A percentile compares a stretch with the other conserved stretches of the same genome.
phyloP scores from a whole-genome alignment of 169 alveolate species.

The Plasmodium gonderi region DNA sequence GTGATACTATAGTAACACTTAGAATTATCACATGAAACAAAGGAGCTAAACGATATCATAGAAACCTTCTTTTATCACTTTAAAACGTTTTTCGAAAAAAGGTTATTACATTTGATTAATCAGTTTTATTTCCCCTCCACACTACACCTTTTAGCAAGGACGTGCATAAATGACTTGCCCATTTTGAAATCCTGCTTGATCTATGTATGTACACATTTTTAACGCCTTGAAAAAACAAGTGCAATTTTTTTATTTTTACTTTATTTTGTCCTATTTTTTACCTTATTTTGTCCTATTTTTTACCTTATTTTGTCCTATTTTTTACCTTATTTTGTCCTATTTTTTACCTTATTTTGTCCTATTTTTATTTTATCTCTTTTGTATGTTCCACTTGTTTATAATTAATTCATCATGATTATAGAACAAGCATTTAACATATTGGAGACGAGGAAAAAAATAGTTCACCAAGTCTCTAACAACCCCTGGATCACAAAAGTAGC shows the following conservation, averaged over 20 bases:
- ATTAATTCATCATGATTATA: background rate
- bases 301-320: no score
- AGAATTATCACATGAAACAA: background rate
- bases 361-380: background rate
- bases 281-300: background rate
- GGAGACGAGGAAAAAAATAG: background rate
- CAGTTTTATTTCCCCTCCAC: background rate
- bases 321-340: no score
- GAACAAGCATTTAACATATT: background rate
- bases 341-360: no score
- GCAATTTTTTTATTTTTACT: background rate
- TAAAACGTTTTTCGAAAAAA: background rate
- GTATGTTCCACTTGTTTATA: background rate
- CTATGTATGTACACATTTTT: conserved; percentile 41
- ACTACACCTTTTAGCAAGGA: background rate
- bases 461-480: background rate
- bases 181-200: background rate
- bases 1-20: background rate
- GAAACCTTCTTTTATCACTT: conserved; percentile 18
- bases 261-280: background rate
- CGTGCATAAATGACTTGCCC: background rate
- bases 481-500: no score
- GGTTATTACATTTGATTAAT: background rate
- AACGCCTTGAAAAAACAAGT: background rate
- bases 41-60: background rate